A percentile compares a stretch with the other conserved stretches of the same genome.
Evolutionary conservation across 495 filamentous ascomycete species (phyloP).

Genomic region (Penicillium alfredii): DNA sequence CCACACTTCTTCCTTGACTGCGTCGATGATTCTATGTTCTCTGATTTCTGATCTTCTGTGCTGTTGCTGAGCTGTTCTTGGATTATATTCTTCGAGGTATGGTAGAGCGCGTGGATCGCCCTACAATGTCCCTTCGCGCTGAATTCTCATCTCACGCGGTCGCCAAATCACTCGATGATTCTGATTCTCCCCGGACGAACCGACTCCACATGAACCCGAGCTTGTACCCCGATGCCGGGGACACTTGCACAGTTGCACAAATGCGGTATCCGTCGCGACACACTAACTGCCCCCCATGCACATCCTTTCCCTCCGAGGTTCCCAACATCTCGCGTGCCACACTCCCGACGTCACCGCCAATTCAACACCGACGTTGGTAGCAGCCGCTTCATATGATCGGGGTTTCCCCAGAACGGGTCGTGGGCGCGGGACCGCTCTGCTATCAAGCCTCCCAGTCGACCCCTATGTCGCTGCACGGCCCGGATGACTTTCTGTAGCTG

Average conservation of each 20-base stretch:
- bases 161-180: not conserved
- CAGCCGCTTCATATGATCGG: constrained; percentile 41
- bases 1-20: constrained; percentile 3
- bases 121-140: not conserved
- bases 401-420: constrained; percentile 30
- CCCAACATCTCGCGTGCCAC: constrained; percentile 1
- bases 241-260: too few species aligned
- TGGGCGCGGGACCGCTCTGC: constrained; percentile 23
- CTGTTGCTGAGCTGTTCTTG: too few species aligned
- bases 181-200: constrained; percentile 3
- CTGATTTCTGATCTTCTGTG: not conserved
- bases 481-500: constrained; percentile 14
- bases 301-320: constrained; percentile 12
- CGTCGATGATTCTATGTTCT: not conserved
- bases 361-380: constrained; percentile 32
- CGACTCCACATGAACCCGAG: constrained; percentile 12
- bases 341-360: constrained; percentile 28
- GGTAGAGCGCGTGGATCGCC: too few species aligned
- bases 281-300: constrained; percentile 4
- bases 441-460: constrained; percentile 18
- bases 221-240: too few species aligned
- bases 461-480: constrained; percentile 12
- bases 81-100: too few species aligned
- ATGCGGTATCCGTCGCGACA: constrained; percentile 22
- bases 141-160: not conserved